phyloP scores from a whole-genome alignment of 2,329 filamentous ascomycete genomes.

The Rhytidhysteron rufulum region DNA sequence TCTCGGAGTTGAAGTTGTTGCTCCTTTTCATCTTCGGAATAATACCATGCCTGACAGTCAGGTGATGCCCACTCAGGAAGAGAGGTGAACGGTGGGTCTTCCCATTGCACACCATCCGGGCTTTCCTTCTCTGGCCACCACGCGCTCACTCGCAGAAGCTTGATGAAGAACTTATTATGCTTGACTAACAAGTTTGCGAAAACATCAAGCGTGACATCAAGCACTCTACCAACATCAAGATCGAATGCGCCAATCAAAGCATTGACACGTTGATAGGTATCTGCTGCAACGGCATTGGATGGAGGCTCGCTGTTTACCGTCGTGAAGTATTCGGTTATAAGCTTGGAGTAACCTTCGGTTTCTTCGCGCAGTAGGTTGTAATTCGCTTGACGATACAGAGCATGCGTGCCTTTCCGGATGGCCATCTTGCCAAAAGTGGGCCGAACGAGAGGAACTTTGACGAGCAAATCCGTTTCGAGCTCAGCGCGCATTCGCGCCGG shows the following conservation, averaged over 20 bases:
- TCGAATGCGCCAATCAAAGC: slow-evolving; percentile 96
- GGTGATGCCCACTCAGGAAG: slow-evolving; percentile 86
- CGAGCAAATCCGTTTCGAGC: slow-evolving; percentile 74
- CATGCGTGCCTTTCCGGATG: slow-evolving; percentile 86
- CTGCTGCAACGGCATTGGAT: slow-evolving; percentile 71
- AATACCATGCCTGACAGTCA: slow-evolving; percentile 59
- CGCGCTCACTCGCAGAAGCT: slow-evolving; percentile 83
- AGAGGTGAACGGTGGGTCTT: slow-evolving; percentile 55
- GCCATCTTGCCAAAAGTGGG: slow-evolving; percentile 80
- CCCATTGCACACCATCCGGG: slow-evolving; percentile 46
- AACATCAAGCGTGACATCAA: slow-evolving; percentile 92
- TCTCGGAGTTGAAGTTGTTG: slow-evolving; percentile 55
- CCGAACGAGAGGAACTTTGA: slow-evolving; percentile 74
- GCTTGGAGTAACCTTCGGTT: slow-evolving; percentile 93
- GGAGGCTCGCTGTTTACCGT: slow-evolving; percentile 72
- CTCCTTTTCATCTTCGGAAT: slow-evolving; percentile 66
- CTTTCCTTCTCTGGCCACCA: slow-evolving; percentile 84
- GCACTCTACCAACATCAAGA: slow-evolving; percentile 87
- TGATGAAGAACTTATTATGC: slow-evolving; percentile 90
- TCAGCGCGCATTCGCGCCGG: slow-evolving; percentile 70
- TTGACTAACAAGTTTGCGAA: slow-evolving; percentile 92
- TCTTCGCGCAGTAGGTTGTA: slow-evolving; percentile 95
- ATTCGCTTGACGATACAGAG: slow-evolving; percentile 92
- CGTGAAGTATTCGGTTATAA: slow-evolving; percentile 92
- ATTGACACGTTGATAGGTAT: slow-evolving; percentile 88